Conservation (phyloP, 2,329 filamentous ascomycete genomes). For the Diaporthe sp. region DNA sequence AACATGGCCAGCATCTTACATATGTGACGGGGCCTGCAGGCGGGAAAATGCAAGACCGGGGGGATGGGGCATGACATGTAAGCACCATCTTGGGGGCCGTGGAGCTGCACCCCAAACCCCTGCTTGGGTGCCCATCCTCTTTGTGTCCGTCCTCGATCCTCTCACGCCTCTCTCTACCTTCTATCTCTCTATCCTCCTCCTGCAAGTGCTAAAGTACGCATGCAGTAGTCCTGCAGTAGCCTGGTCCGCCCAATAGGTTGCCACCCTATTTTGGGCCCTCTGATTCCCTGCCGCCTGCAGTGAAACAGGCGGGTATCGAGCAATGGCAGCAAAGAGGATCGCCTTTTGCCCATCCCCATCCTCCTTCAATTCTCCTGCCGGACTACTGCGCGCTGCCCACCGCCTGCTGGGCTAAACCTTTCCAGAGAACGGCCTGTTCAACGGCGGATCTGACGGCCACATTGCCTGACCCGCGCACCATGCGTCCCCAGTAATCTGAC, state of each 20-base stretch:
- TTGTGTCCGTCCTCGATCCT: not conserved
- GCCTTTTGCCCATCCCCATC: not conserved
- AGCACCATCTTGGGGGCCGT: conserved; percentile 27
- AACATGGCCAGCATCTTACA: not conserved
- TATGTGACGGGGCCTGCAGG: conserved; percentile 17
- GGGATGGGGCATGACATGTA: conserved; percentile 21
- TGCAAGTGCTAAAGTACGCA: conserved; percentile 2
- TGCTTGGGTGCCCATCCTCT: not conserved
- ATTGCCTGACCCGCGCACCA: not conserved
- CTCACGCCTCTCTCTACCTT: not conserved
- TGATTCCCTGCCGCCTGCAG: conserved; percentile 7
- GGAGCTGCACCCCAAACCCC: not conserved
- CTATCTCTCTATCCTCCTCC: too few species aligned
- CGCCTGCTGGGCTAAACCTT: not conserved
- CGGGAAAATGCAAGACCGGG: conserved; percentile 13
- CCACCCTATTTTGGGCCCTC: conserved; percentile 20
- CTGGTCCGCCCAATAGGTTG: not conserved
- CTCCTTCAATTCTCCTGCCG: not conserved
- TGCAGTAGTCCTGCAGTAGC: conserved; percentile 8
- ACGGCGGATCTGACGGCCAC: conserved; percentile 14
- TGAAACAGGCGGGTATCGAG: not conserved
- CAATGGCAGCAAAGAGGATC: not conserved
- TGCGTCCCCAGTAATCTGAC: not conserved
- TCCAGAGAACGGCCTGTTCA: not conserved
- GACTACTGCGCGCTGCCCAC: not conserved